These are phyloP conservation scores for Metschnikowia matae DNA, from an alignment of 805 yeast species.

Conservation along the genomic window DNA sequence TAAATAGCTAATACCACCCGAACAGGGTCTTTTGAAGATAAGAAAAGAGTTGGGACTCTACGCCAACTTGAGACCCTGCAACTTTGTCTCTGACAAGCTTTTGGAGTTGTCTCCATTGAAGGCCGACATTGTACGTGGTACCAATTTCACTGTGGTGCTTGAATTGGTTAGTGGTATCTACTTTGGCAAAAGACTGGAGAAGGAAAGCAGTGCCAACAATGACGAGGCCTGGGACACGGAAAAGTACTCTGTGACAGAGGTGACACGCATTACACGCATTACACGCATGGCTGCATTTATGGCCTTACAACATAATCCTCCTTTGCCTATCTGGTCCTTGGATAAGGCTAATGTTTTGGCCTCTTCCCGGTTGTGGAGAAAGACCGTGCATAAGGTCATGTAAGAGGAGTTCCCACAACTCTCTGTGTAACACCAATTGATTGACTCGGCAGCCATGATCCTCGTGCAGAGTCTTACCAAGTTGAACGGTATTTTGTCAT, in stretches of 20 bases:
- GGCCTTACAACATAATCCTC: conserved; percentile 91
- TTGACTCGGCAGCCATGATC: conserved; percentile 99
- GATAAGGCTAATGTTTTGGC: conserved; percentile 98
- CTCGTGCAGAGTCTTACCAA: conserved; percentile 86
- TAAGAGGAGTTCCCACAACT: conserved; percentile 86
- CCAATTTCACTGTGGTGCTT: conserved; percentile 89
- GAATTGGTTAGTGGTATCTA: conserved; percentile 98
- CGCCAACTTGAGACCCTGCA: conserved; percentile 96
- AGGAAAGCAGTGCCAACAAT: conserved; percentile 56
- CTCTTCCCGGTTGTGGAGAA: conserved; percentile 94
- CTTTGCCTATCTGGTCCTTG: conserved; percentile 90
- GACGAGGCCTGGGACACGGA: conserved; percentile 94
- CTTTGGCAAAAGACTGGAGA: conserved; percentile 94
- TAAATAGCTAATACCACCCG: too few species aligned
- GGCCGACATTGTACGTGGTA: conserved; percentile 80
- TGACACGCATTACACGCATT: conserved; percentile 89
- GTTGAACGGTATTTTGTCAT: conserved; percentile 88
- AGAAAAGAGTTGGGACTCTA: conserved; percentile 91
- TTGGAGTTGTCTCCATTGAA: conserved; percentile 86
- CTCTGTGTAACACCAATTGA: conserved; percentile 85
- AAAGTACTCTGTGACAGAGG: conserved; percentile 85
- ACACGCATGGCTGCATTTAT: conserved; percentile 98
- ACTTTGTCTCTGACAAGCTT: conserved; percentile 80
- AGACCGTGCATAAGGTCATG: conserved; percentile 82
- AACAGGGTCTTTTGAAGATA: conserved; percentile 90